Conservation (phyloP, 2,329 filamentous ascomycete genomes). For the Pseudogymnoascus destructans region DNA sequence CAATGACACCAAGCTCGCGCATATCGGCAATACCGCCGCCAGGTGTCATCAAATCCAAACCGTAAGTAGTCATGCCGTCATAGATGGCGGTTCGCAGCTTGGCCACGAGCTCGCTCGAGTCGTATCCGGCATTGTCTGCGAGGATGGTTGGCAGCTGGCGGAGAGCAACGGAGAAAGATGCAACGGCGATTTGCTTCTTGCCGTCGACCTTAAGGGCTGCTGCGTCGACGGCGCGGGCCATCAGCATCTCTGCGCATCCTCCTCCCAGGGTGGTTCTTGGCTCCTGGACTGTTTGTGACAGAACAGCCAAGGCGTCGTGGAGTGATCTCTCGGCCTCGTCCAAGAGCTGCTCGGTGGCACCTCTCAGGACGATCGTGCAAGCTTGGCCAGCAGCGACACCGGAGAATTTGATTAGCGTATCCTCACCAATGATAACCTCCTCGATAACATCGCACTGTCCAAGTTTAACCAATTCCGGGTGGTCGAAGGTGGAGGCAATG, state of each 20-base stretch:
- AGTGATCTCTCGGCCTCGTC: conserved; percentile 94
- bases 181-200: conserved; percentile 91
- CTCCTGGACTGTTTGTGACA: conserved; percentile 92
- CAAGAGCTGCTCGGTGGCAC: conserved; percentile 90
- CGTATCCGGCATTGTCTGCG: conserved; percentile 91
- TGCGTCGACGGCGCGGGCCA: conserved; percentile 94
- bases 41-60: conserved; percentile 75
- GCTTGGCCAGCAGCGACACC: conserved; percentile 87
- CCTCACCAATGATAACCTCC: conserved; percentile 96
- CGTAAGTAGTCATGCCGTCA: conserved; percentile 83
- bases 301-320: conserved; percentile 88
- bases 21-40: conserved; percentile 92
- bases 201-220: conserved; percentile 88
- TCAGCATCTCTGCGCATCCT: conserved; percentile 95
- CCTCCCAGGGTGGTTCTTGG: conserved; percentile 88
- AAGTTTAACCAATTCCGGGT: conserved; percentile 92
- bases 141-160: conserved; percentile 92
- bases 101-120: conserved; percentile 87
- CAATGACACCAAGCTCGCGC: conserved; percentile 86
- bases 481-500: conserved; percentile 94
- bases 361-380: conserved; percentile 91
- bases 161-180: conserved; percentile 76
- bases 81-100: conserved; percentile 89
- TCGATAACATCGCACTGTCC: conserved; percentile 92
- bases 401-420: conserved; percentile 94